Percentiles rank a stretch among this genome's conserved stretches.
phyloP scores from a whole-genome alignment of 2,329 filamentous ascomycete species.

The Plectosphaerella cucumerina region DNA sequence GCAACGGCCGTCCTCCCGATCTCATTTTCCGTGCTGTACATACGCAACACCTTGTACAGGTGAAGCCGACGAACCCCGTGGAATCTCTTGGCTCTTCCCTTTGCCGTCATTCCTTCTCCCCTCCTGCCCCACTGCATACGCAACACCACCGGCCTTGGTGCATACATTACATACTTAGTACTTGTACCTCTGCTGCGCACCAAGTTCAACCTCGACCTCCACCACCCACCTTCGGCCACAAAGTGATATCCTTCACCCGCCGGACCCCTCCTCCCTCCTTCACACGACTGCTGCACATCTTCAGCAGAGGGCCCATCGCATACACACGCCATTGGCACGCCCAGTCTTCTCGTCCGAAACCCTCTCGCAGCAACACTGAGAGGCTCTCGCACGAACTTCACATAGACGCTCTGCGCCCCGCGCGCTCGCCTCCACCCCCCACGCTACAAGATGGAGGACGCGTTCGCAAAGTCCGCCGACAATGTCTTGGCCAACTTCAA shows the following conservation, averaged over 20 bases:
- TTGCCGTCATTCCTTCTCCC: slow-evolving; percentile 12
- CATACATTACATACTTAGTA: slow-evolving; percentile 7
- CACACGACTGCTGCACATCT: not conserved
- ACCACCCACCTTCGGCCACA: not conserved
- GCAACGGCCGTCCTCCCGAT: not conserved
- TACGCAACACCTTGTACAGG: not conserved
- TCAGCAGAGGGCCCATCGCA: not conserved
- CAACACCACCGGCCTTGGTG: slow-evolving; percentile 1
- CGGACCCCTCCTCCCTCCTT: not conserved
- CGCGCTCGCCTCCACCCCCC: not conserved
- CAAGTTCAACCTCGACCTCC: slow-evolving; percentile 8
- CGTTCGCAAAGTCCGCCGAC: slow-evolving; percentile 53
- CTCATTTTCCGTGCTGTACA: not conserved
- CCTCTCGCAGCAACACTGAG: not conserved
- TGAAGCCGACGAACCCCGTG: slow-evolving; percentile 6
- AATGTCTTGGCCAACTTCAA: slow-evolving; percentile 56
- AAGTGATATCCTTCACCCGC: not conserved
- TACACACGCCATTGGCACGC: not conserved
- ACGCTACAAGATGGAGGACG: slow-evolving; percentile 51
- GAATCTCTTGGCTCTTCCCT: slow-evolving; percentile 10
- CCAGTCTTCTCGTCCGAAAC: not conserved
- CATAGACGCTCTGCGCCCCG: not conserved
- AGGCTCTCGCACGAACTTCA: not conserved
- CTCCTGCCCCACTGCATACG: slow-evolving; percentile 11
- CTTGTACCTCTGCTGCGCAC: slow-evolving; percentile 4